phyloP scores from a whole-genome alignment of 495 filamentous ascomycete genomes.

The Halenospora varia region DNA sequence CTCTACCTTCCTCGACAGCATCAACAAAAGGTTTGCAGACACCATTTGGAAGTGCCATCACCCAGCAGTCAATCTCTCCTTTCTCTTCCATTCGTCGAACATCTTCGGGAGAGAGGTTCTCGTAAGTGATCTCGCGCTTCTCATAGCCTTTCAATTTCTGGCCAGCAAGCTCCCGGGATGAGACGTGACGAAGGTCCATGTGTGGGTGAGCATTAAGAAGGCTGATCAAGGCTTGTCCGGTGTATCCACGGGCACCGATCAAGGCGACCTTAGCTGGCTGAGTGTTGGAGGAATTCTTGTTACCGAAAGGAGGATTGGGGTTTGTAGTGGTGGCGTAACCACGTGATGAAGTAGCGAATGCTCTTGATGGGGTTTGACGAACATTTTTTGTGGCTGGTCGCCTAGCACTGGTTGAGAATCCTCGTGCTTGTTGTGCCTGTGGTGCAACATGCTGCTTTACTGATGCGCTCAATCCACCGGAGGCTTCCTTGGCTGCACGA shows the following conservation, averaged over 20 bases:
- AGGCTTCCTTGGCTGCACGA: constrained; percentile 66
- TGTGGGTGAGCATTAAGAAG: constrained; percentile 89
- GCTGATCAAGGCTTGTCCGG: constrained; percentile 87
- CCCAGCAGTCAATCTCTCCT: constrained; percentile 95
- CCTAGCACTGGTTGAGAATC: constrained; percentile 56
- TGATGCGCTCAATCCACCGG: constrained; percentile 44
- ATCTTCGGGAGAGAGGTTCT: constrained; percentile 86
- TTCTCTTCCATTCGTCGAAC: constrained; percentile 86
- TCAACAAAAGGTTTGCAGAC: constrained; percentile 97
- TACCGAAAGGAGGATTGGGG: constrained; percentile 94
- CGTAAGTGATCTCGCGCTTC: constrained; percentile 91
- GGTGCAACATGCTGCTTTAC: constrained; percentile 38
- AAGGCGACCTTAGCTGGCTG: constrained; percentile 81
- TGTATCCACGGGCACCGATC: constrained; percentile 95
- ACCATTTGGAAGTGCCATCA: constrained; percentile 96
- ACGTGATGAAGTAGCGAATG: constrained; percentile 27
- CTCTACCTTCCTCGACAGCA: constrained; percentile 69
- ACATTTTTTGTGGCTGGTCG: constrained; percentile 25
- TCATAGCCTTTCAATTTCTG: constrained; percentile 87
- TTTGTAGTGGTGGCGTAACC: constrained; percentile 75
- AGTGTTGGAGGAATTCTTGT: constrained; percentile 81
- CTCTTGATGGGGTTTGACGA: background rate
- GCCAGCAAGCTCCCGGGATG: constrained; percentile 88
- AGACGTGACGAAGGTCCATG: constrained; percentile 91
- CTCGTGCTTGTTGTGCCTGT: constrained; percentile 55